Percentiles rank a stretch among this genome's conserved stretches.
Conservation (phyloP, 2,329 filamentous ascomycete genomes). For the Periconia digitata region DNA sequence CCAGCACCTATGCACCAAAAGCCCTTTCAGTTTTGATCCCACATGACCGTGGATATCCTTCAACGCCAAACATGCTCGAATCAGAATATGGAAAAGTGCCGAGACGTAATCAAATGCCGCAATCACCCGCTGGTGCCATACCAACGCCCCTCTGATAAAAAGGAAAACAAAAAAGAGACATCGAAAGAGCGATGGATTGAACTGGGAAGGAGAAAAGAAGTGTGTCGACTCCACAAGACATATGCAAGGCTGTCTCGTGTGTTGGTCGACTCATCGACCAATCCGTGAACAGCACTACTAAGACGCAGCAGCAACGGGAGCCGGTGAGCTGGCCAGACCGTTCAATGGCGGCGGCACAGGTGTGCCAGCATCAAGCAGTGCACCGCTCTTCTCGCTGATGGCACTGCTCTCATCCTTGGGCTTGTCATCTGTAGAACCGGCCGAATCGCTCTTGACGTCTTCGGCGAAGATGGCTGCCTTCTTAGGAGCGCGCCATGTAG, state of each 20-base stretch:
- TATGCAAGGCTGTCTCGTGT: too few species aligned
- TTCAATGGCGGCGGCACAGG: conserved; percentile 48
- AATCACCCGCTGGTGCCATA: background rate
- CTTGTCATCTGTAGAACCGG: conserved; percentile 59
- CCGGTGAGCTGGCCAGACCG: conserved; percentile 54
- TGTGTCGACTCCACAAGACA: too few species aligned
- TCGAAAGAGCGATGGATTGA: too few species aligned
- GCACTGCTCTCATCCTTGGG: conserved; percentile 60
- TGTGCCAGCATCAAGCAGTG: conserved; percentile 49
- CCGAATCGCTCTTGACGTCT: conserved; percentile 60
- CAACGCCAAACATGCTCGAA: conserved; percentile 30
- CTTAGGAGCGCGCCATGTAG: conserved; percentile 80
- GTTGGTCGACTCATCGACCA: too few species aligned
- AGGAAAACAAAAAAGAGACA: too few species aligned
- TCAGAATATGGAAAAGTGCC: conserved; percentile 10
- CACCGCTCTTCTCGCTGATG: conserved; percentile 62
- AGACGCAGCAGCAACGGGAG: conserved; percentile 39
- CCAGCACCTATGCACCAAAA: conserved; percentile 18
- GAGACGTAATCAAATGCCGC: background rate
- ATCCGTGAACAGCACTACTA: conserved; percentile 11
- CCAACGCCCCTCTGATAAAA: too few species aligned
- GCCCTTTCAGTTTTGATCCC: conserved; percentile 18
- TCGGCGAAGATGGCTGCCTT: conserved; percentile 57
- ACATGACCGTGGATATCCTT: conserved; percentile 15
- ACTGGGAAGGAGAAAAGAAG: too few species aligned